Percentiles rank a stretch among this genome's conserved stretches.
Evolutionary conservation across 139 green algal species (phyloP).

Genomic region (Nannochloris sp.): DNA sequence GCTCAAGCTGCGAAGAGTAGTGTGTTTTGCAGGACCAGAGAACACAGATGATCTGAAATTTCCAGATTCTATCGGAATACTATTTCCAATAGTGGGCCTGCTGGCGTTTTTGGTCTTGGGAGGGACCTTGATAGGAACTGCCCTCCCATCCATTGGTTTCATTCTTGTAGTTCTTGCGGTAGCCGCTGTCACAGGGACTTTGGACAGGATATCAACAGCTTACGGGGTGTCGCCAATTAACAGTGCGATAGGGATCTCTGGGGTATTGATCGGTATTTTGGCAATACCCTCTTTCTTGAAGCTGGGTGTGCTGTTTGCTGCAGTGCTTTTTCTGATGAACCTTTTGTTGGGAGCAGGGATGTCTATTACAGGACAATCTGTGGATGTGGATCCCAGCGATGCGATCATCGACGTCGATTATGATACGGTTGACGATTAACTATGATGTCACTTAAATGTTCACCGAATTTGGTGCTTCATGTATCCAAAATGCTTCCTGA

Average conservation of each 20-base stretch:
- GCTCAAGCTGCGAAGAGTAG: too few relatives aligned
- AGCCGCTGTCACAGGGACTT: constrained; percentile 1
- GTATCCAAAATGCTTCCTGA: constrained; percentile 8
- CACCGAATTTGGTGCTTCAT: neutral
- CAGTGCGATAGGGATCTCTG: neutral
- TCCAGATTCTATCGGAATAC: too few relatives aligned
- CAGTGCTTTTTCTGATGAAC: constrained; percentile 1
- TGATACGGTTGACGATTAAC: constrained; percentile 5
- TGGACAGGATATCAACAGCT: neutral
- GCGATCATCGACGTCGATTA: constrained; percentile 6
- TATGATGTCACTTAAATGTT: neutral
- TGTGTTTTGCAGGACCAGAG: too few relatives aligned
- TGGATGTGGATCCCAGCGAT: constrained; percentile 2
- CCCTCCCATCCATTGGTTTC: neutral
- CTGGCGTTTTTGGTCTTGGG: too few relatives aligned
- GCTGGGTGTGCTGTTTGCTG: neutral
- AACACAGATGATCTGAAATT: too few relatives aligned
- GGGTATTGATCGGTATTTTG: neutral
- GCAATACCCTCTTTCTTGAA: constrained; percentile 8
- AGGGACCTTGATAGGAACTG: too few relatives aligned
- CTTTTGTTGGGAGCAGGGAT: constrained; percentile 1
- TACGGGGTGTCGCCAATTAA: neutral
- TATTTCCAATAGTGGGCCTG: too few relatives aligned
- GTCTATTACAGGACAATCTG: neutral
- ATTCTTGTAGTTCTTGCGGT: neutral